A percentile compares a stretch with the other conserved stretches of the same genome.
Evolutionary conservation across 495 filamentous ascomycete genomes (phyloP).

Genomic region (Elasticomyces elasticus): DNA sequence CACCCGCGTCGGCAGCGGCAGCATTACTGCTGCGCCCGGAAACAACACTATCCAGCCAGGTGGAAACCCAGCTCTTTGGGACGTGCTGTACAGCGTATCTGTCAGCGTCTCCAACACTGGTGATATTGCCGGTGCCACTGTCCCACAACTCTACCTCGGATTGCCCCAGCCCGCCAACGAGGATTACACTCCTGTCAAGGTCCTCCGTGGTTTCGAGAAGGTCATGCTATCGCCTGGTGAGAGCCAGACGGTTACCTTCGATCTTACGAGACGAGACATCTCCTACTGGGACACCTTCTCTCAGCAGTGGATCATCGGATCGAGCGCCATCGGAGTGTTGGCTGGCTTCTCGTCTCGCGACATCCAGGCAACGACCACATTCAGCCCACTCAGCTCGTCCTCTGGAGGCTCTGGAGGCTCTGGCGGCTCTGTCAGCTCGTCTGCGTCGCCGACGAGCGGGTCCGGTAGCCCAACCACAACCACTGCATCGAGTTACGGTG

Average conservation of each 20-base stretch:
- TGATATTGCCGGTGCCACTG: conserved; percentile 28
- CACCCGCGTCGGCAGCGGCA: conserved; percentile 10
- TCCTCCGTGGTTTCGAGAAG: conserved; percentile 62
- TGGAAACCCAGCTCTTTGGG: conserved; percentile 50
- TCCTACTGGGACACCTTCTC: conserved; percentile 54
- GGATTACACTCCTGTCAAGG: conserved; percentile 40
- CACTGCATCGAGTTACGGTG: not conserved
- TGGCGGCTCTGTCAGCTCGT: not conserved
- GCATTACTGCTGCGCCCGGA: conserved; percentile 13
- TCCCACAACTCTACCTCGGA: conserved; percentile 56
- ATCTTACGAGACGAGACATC: conserved; percentile 54
- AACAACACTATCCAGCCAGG: conserved; percentile 41
- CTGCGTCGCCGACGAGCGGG: not conserved
- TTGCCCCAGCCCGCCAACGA: conserved; percentile 35
- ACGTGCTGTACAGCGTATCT: conserved; percentile 42
- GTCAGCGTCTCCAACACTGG: conserved; percentile 51
- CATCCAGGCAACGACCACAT: conserved; percentile 5
- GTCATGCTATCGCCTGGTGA: conserved; percentile 35
- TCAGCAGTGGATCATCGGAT: conserved; percentile 45
- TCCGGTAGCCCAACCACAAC: not conserved
- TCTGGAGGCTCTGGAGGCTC: not conserved
- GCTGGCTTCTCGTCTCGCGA: conserved; percentile 22
- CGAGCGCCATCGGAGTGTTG: conserved; percentile 5
- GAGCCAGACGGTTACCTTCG: conserved; percentile 40
- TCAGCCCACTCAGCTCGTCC: conserved; percentile 1